Conservation (phyloP, 371 early-diverging fungal species). For the Actinomortierella wolfii region DNA sequence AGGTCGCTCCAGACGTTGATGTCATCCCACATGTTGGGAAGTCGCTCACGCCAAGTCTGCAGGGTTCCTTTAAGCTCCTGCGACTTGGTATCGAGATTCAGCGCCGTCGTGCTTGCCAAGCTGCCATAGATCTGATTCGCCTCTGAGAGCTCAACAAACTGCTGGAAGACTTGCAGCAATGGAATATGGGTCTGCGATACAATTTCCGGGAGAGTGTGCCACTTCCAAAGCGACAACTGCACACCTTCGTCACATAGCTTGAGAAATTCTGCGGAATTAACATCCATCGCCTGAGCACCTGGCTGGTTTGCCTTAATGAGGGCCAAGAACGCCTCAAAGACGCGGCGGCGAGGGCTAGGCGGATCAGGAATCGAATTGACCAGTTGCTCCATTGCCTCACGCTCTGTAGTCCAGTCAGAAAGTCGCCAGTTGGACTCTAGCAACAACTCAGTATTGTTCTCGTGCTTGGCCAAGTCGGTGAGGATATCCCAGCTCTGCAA, state of each 20-base stretch:
- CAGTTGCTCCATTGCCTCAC: conserved; percentile 70
- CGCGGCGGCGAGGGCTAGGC: conserved; percentile 73
- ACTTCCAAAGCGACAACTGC: conserved; percentile 81
- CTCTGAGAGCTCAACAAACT: conserved; percentile 93
- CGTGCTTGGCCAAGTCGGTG: conserved; percentile 90
- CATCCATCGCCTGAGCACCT: conserved; percentile 53
- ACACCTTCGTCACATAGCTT: conserved; percentile 89
- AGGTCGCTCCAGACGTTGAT: conserved; percentile 98
- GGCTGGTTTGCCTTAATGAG: conserved; percentile 74
- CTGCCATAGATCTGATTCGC: conserved; percentile 88
- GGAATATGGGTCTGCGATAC: conserved; percentile 88
- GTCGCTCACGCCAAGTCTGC: conserved; percentile 96
- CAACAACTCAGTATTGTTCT: conserved; percentile 80
- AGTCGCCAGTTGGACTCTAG: conserved; percentile 93
- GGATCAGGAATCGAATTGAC: conserved; percentile 62
- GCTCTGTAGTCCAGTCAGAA: conserved; percentile 88
- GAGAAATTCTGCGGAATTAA: conserved; percentile 69
- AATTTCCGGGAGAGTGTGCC: conserved; percentile 84
- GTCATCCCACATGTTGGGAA: conserved; percentile 97
- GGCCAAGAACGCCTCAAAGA: conserved; percentile 86
- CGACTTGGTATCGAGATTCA: conserved; percentile 83
- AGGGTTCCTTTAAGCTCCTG: conserved; percentile 90
- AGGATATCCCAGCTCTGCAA: conserved; percentile 99
- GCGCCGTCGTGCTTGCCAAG: conserved; percentile 73
- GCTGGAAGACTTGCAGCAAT: conserved; percentile 91